A percentile compares a stretch with the other conserved stretches of the same genome.
Evolutionary conservation across 345 rosid species (phyloP).

Genomic region (Linum usitatissimum): DNA sequence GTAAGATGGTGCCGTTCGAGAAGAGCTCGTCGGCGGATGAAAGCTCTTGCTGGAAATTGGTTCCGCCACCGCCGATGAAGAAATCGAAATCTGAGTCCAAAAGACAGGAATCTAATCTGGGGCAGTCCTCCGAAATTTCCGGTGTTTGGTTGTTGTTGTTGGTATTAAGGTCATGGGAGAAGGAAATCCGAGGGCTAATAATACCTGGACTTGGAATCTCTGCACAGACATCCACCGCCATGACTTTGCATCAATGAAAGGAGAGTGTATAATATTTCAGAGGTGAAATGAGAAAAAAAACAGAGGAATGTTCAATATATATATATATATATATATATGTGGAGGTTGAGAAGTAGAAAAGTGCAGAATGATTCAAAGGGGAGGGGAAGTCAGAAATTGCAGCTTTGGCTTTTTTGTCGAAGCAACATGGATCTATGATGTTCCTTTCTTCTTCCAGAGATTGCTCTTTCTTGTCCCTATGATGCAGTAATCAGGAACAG

Average conservation of each 20-base stretch:
- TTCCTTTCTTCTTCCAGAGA: neutral
- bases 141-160: conserved; percentile 19
- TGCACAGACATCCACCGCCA: conserved; percentile 73
- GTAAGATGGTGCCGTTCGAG: conserved; percentile 75
- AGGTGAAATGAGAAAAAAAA: neutral
- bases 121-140: conserved; percentile 10
- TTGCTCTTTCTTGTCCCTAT: conserved; percentile 7
- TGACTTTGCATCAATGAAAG: conserved; percentile 4
- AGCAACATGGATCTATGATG: neutral
- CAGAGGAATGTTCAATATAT: neutral
- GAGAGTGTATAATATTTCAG: too few species aligned
- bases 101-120: conserved; percentile 39
- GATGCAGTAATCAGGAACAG: conserved; percentile 1
- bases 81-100: conserved; percentile 56
- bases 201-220: conserved; percentile 45
- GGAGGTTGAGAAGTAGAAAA: neutral
- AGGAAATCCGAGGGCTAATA: conserved; percentile 65
- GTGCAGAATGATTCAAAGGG: neutral
- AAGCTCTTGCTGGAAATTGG: conserved; percentile 31
- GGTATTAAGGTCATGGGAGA: conserved; percentile 53
- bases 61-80: conserved; percentile 32
- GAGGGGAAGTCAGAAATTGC: conserved; percentile 39
- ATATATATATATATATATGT: neutral
- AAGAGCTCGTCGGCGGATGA: conserved; percentile 86
- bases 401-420: conserved; percentile 20